Evolutionary conservation across 1,284 basidiomycete species (phyloP).

Genomic region (Anthracocystis setariae): DNA sequence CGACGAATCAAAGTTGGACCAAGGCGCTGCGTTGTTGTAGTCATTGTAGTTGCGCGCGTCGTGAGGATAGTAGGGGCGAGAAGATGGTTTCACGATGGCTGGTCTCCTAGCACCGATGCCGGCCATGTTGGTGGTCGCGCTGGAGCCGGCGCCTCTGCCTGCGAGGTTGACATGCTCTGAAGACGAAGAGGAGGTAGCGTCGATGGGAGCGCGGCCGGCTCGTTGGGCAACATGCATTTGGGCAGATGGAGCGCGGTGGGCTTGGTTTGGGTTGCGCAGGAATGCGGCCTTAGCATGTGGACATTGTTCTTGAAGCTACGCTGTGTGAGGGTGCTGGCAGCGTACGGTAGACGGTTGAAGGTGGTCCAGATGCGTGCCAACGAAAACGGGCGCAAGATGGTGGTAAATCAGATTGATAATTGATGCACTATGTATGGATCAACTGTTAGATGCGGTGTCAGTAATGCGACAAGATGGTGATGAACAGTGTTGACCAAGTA

Average conservation of each 20-base stretch:
- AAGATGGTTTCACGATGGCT: slow-evolving; percentile 8
- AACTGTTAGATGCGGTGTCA: too few relatives aligned
- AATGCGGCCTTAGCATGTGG: background rate
- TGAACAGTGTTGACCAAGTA: background rate
- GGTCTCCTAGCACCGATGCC: slow-evolving; percentile 34
- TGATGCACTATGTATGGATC: too few relatives aligned
- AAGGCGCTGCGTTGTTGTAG: slow-evolving; percentile 1
- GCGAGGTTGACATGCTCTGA: background rate
- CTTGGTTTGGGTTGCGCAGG: background rate
- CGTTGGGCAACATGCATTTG: slow-evolving; percentile 28
- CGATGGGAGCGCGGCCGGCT: slow-evolving; percentile 1
- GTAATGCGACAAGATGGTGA: too few relatives aligned
- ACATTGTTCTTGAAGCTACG: too few relatives aligned
- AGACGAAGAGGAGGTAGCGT: slow-evolving; percentile 1
- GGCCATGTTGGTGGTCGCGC: slow-evolving; percentile 25
- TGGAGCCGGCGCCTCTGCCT: slow-evolving; percentile 1
- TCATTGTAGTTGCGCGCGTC: slow-evolving; percentile 15
- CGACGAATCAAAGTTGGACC: slow-evolving; percentile 23
- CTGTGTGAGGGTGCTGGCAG: too few relatives aligned
- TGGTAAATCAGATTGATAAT: too few relatives aligned
- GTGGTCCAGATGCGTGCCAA: too few relatives aligned
- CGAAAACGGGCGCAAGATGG: too few relatives aligned
- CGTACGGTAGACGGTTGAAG: too few relatives aligned
- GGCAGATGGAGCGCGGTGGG: background rate
- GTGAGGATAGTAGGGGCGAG: slow-evolving; percentile 12